A percentile compares a stretch with the other conserved stretches of the same genome.
phyloP scores from a whole-genome alignment of 2,329 filamentous ascomycete species.

The Aspergillus flavus region DNA sequence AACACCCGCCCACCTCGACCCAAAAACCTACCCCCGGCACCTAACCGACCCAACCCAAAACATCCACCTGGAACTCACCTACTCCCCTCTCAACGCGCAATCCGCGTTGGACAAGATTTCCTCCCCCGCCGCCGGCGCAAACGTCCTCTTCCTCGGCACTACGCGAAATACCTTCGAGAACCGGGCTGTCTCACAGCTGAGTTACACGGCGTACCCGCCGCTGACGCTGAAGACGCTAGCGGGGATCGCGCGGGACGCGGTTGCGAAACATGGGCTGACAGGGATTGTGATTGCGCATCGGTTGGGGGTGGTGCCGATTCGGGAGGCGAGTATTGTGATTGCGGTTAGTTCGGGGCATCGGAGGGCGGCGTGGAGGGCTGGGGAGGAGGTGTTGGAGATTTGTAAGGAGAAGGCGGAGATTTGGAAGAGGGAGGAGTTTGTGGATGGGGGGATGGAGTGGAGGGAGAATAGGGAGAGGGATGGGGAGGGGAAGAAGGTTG shows the following conservation, averaged over 20 bases:
- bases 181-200: slow-evolving; percentile 46
- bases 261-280: slow-evolving; percentile 64
- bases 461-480: slow-evolving; percentile 80
- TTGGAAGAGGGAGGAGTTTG: slow-evolving; percentile 92
- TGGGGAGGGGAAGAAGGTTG: slow-evolving; percentile 44
- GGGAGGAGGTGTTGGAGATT: slow-evolving; percentile 84
- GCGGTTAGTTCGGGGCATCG: slow-evolving; percentile 83
- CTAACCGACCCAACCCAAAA: slow-evolving; percentile 32
- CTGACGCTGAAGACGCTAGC: slow-evolving; percentile 45
- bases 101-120: slow-evolving; percentile 38
- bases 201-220: slow-evolving; percentile 47
- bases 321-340: slow-evolving; percentile 91
- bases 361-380: slow-evolving; percentile 81
- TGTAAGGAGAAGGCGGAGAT: slow-evolving; percentile 89
- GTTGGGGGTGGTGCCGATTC: slow-evolving; percentile 80
- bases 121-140: slow-evolving; percentile 48
- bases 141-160: slow-evolving; percentile 50
- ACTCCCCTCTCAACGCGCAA: slow-evolving; percentile 41
- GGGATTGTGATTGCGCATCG: slow-evolving; percentile 82
- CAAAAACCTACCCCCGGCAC: slow-evolving; percentile 44
- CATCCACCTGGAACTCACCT: slow-evolving; percentile 48
- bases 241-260: slow-evolving; percentile 43
- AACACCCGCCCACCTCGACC: slow-evolving; percentile 38
- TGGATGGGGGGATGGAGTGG: slow-evolving; percentile 73
- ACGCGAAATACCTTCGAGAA: slow-evolving; percentile 48